phyloP scores from a whole-genome alignment of 2,329 filamentous ascomycete species.

The Clonostachys chloroleuca region DNA sequence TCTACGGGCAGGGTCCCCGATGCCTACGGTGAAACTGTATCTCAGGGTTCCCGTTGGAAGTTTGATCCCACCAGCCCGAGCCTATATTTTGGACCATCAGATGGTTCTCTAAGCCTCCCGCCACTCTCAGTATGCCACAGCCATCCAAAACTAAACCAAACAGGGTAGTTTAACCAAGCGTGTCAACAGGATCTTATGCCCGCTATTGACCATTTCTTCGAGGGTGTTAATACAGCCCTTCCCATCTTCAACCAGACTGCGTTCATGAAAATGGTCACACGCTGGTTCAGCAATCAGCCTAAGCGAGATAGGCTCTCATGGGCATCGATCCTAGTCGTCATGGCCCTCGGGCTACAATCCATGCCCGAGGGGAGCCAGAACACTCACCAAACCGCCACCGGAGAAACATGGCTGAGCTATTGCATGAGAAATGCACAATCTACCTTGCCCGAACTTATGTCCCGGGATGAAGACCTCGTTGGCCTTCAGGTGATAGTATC shows the following conservation, averaged over 20 bases:
- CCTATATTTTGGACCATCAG: too few species aligned
- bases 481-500: slow-evolving; percentile 32
- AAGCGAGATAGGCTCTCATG: slow-evolving; percentile 17
- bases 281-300: slow-evolving; percentile 19
- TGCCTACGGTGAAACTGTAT: too few species aligned
- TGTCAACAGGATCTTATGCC: slow-evolving; percentile 17
- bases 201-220: slow-evolving; percentile 30
- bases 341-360: slow-evolving; percentile 27
- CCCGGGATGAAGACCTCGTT: slow-evolving; percentile 26
- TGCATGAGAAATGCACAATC: slow-evolving; percentile 30
- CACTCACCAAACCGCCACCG: slow-evolving; percentile 3
- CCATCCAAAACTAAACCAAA: too few species aligned
- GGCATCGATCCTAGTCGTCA: slow-evolving; percentile 31
- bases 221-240: slow-evolving; percentile 23
- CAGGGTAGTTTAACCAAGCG: too few species aligned
- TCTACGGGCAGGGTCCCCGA: too few species aligned
- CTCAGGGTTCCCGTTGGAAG: too few species aligned
- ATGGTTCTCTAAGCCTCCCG: too few species aligned
- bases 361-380: not conserved
- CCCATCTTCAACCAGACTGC: slow-evolving; percentile 28
- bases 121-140: too few species aligned
- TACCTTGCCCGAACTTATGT: slow-evolving; percentile 30
- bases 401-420: slow-evolving; percentile 13
- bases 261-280: slow-evolving; percentile 26
- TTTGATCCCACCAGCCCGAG: too few species aligned